Percentiles rank a stretch among this genome's conserved stretches.
Conservation (phyloP, 306 rosid genomes). For the Benincasa hispida region DNA sequence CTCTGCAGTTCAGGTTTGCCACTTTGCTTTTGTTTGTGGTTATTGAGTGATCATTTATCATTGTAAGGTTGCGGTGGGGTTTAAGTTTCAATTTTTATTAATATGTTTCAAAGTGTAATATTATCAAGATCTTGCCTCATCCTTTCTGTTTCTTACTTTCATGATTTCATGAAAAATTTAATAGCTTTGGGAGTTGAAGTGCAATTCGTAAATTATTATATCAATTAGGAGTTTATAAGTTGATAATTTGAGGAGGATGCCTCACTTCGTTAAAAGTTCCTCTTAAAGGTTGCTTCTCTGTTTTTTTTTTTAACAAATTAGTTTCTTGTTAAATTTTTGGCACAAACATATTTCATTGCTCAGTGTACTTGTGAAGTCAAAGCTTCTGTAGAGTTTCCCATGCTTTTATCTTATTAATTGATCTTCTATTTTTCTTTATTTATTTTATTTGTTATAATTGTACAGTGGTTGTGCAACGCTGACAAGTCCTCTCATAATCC, state of each 20-base stretch:
- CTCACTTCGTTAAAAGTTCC: background rate
- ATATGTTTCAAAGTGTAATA: background rate
- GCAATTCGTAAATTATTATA: background rate
- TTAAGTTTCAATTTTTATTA: background rate
- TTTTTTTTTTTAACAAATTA: background rate
- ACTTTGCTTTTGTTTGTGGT: background rate
- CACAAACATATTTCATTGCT: background rate
- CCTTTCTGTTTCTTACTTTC: background rate
- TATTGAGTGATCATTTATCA: slow-evolving; percentile 1
- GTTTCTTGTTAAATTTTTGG: background rate
- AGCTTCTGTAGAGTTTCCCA: background rate
- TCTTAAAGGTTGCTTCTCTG: background rate
- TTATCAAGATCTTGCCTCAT: background rate
- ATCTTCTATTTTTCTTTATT: background rate
- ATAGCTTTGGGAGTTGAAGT: background rate
- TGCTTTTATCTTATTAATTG: background rate
- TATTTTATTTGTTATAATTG: slow-evolving; percentile 6
- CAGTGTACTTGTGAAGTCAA: background rate
- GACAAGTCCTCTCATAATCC: slow-evolving; percentile 87
- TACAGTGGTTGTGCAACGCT: slow-evolving; percentile 99
- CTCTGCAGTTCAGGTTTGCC: slow-evolving; percentile 80
- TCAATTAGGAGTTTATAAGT: background rate
- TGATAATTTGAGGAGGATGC: background rate
- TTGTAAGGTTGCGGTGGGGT: background rate
- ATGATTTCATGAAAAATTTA: background rate